These are phyloP conservation scores for Leccinum fibrillosum DNA, from an alignment of 768 basidiomycete species.

Conservation along the genomic window DNA sequence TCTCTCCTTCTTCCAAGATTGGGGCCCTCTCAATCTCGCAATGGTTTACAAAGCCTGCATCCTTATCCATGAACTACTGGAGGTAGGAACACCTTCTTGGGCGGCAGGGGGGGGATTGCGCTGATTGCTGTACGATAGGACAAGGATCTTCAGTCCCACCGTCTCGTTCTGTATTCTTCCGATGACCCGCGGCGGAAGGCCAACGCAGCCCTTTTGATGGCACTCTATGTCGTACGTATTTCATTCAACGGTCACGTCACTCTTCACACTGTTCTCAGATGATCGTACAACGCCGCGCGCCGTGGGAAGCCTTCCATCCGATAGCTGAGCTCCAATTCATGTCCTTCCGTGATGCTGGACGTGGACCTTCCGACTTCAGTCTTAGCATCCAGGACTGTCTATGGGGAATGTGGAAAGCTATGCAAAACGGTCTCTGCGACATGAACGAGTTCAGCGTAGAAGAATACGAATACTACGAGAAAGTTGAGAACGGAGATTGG, in stretches of 20 bases:
- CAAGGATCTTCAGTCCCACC: constrained; percentile 64
- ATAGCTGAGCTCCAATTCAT: constrained; percentile 90
- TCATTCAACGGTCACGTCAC: constrained; percentile 3
- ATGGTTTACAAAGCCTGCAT: constrained; percentile 94
- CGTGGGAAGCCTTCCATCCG: constrained; percentile 94
- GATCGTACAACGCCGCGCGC: constrained; percentile 85
- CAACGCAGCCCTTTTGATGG: constrained; percentile 92
- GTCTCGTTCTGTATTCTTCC: constrained; percentile 85
- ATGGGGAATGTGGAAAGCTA: constrained; percentile 85
- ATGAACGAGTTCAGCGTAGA: constrained; percentile 91
- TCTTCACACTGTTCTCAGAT: constrained; percentile 51
- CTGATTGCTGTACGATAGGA: constrained; percentile 49
- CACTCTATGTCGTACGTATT: constrained; percentile 80
- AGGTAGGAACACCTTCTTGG: constrained; percentile 44
- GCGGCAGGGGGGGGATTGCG: constrained; percentile 19
- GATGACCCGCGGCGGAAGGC: constrained; percentile 84
- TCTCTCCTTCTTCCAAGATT: constrained; percentile 92
- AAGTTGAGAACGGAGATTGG: constrained; percentile 94
- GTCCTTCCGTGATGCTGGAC: constrained; percentile 94
- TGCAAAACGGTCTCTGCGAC: constrained; percentile 90
- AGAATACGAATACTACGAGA: constrained; percentile 93
- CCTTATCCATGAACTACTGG: constrained; percentile 83
- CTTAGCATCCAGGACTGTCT: constrained; percentile 90
- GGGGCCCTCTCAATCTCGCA: constrained; percentile 89
- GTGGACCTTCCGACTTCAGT: constrained; percentile 89